These are phyloP conservation scores for Eucalyptus sp. DNA, from an alignment of 345 rosid genomes.

Conservation along the genomic window DNA sequence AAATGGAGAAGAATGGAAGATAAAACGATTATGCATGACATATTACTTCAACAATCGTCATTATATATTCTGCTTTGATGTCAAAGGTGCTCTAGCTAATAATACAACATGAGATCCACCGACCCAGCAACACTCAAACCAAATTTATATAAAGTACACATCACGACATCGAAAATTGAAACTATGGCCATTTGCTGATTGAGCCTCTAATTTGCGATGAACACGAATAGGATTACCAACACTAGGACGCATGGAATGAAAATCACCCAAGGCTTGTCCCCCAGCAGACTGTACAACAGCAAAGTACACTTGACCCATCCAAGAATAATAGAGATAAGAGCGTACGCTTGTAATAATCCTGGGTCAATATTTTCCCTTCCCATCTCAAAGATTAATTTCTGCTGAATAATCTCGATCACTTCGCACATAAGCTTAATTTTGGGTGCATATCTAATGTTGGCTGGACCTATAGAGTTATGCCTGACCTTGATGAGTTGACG, in stretches of 20 bases:
- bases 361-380: not conserved
- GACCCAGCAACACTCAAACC: too few relatives aligned
- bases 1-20: too few relatives aligned
- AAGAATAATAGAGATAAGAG: not conserved
- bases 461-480: not conserved
- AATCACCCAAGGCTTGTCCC: not conserved
- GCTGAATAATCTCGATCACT: not conserved
- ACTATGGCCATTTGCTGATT: too few relatives aligned
- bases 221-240: not conserved
- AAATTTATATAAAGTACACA: too few relatives aligned
- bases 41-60: too few relatives aligned
- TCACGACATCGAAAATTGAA: too few relatives aligned
- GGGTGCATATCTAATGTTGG: not conserved
- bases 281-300: not conserved
- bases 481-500: not conserved
- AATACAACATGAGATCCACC: too few relatives aligned
- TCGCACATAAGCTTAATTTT: not conserved
- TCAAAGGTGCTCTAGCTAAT: too few relatives aligned
- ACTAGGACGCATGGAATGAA: not conserved
- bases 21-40: too few relatives aligned
- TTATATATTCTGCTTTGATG: too few relatives aligned
- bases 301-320: not conserved
- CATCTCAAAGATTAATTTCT: not conserved
- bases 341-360: not conserved
- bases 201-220: not conserved